Evolutionary conservation across 2,329 filamentous ascomycete species (phyloP), one percentile per base, ranked within the genome.

Genomic region (Apiospora hydei): DNA sequence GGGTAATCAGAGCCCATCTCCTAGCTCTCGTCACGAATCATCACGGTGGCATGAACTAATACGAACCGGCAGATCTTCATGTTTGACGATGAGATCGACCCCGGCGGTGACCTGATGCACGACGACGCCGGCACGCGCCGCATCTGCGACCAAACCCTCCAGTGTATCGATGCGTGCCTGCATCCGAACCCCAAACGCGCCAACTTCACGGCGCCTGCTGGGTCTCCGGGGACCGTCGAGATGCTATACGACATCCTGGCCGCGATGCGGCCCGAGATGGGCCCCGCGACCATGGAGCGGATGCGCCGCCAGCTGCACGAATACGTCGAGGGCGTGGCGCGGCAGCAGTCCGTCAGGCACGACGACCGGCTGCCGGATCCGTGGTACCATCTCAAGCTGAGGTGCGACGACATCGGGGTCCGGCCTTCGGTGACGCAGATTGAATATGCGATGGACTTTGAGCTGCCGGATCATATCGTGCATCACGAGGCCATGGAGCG

Each of bases 1-100:
- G 77, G 78, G 77, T 78, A 73, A 16, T 4, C 18, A 0, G 11
- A 14, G 24, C 3, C 21, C 13, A 14, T 43, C n/a, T 21, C 38
- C 2, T 47, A 1, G 21, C 21, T 10, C 16, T 47, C 16, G 2
- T 4, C 10, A 3, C 44, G 44, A 18, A 16, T 10, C 13, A 11
- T 3, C 41, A 30, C 26, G 26, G 26, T 43, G 41, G 41, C 41
- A 8, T 11, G 21, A 7, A 30, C 49, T 53, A 5, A 30, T 24
- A 30, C 3, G 14, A 18, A 1, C 10, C 18, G 21, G 5, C 38
- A 78, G 76, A 77, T 79, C 71, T 80, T 80, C 72, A 77, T 78
- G 53, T 79, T 74, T 67, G 78, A 80, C 51, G 78, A 80, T 24
- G 78, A 79, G n/a, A 79, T 79, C 46, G 78, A 80, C 68, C 76